Conservation (phyloP, 345 rosid genomes). For the Eucalyptus polybractea region DNA sequence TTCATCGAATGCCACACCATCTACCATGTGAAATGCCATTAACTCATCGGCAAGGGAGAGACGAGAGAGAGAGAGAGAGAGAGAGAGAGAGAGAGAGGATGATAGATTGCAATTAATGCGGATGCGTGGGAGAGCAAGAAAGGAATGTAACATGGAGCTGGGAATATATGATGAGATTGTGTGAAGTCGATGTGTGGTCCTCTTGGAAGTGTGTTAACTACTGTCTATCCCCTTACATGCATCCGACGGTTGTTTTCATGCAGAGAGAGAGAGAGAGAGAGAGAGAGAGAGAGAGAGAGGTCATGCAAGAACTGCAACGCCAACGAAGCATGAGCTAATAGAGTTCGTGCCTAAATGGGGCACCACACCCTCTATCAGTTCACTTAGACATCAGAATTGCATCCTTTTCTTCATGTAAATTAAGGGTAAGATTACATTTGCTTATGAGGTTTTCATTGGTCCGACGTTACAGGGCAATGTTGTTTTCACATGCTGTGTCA, state of each 20-base stretch:
- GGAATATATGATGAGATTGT: background rate
- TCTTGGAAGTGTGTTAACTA: background rate
- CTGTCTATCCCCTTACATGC: background rate
- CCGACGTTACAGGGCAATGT: background rate
- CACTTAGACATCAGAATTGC: background rate
- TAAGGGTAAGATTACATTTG: background rate
- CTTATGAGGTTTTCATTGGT: background rate
- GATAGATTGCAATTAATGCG: background rate
- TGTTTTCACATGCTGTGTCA: background rate
- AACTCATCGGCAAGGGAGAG: background rate
- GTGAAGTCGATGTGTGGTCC: background rate
- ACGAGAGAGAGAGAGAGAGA: background rate
- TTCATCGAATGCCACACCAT: background rate
- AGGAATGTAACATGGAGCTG: constrained; percentile 10
- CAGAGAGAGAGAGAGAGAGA: background rate
- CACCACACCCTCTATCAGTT: background rate
- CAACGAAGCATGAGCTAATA: constrained; percentile 10
- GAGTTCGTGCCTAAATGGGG: background rate
- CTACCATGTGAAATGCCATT: background rate
- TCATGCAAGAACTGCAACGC: background rate
- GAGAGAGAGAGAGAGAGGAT: background rate
- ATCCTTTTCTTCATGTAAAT: background rate
- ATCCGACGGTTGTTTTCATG: background rate
- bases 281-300: background rate
- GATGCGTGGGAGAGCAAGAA: constrained; percentile 5